Conservation (phyloP, 345 rosid species). For the Hibiscus mutabilis region DNA sequence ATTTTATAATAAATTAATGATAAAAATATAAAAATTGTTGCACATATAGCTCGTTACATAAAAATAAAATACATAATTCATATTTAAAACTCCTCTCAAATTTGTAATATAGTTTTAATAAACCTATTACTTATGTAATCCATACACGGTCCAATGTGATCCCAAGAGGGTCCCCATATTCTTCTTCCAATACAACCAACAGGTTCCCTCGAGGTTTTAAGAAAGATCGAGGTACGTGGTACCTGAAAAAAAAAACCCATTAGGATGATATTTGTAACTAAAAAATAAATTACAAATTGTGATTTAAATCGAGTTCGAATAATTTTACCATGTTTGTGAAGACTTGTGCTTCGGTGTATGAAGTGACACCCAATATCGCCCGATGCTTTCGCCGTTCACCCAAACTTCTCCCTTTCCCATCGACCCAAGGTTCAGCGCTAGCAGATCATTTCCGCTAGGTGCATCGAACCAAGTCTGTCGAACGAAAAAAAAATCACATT, state of each 20-base stretch:
- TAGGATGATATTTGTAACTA: too few relatives aligned
- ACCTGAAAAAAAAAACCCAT: constrained; percentile 1
- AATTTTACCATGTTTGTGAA: constrained; percentile 46
- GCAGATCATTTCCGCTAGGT: constrained; percentile 41
- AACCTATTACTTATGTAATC: neutral
- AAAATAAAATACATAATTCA: too few relatives aligned
- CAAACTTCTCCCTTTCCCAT: constrained; percentile 73
- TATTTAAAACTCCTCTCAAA: too few relatives aligned
- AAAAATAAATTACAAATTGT: too few relatives aligned
- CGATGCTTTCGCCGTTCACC: constrained; percentile 59
- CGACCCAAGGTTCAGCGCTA: constrained; percentile 44
- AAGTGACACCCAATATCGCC: constrained; percentile 57
- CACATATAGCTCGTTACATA: too few relatives aligned
- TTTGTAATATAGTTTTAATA: too few relatives aligned
- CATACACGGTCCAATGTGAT: constrained; percentile 36
- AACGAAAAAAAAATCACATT: neutral
- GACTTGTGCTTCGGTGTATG: constrained; percentile 34
- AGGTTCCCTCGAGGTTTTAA: constrained; percentile 34
- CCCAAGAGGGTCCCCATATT: constrained; percentile 36
- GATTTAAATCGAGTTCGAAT: neutral
- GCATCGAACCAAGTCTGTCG: constrained; percentile 42
- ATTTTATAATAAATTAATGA: too few relatives aligned
- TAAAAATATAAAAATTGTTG: too few relatives aligned
- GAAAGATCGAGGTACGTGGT: constrained; percentile 45
- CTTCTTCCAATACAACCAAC: constrained; percentile 53